These are phyloP conservation scores for Hirsutella thompsonii DNA, from an alignment of 2,329 filamentous ascomycete species.

Conservation along the genomic window DNA sequence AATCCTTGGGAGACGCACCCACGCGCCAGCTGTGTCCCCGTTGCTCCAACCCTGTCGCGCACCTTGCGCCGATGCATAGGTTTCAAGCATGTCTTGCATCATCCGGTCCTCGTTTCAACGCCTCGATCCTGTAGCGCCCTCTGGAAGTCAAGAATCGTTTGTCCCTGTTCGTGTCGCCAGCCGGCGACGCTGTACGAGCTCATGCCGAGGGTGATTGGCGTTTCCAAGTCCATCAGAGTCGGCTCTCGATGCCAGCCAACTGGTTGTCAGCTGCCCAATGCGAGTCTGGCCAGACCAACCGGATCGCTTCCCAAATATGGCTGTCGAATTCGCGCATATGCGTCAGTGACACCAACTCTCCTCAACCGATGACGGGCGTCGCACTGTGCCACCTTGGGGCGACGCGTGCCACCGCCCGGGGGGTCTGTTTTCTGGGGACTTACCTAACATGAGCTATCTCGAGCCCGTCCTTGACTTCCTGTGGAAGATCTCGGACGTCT, in stretches of 20 bases:
- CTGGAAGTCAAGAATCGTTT: neutral
- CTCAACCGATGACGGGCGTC: neutral
- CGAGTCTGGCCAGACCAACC: constrained; percentile 80
- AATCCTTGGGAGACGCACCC: neutral
- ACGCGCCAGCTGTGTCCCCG: neutral
- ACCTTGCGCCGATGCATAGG: neutral
- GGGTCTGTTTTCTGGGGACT: constrained; percentile 15
- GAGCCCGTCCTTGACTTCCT: constrained; percentile 76
- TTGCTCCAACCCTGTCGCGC: neutral
- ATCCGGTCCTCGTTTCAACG: neutral
- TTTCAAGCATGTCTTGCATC: neutral
- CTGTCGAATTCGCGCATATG: constrained; percentile 27
- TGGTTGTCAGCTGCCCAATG: constrained; percentile 67
- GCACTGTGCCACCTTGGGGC: neutral
- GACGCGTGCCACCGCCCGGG: constrained; percentile 1
- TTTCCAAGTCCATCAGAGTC: constrained; percentile 40
- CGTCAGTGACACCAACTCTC: constrained; percentile 15
- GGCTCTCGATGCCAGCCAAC: constrained; percentile 61
- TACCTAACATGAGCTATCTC: constrained; percentile 84
- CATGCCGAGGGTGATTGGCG: neutral
- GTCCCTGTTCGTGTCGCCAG: neutral
- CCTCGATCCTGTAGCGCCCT: neutral
- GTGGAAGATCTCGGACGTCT: constrained; percentile 79
- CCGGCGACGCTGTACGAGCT: neutral
- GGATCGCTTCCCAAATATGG: constrained; percentile 90